These are phyloP conservation scores for Lentinula edodes DNA, from an alignment of 768 basidiomycete genomes.

Conservation along the genomic window DNA sequence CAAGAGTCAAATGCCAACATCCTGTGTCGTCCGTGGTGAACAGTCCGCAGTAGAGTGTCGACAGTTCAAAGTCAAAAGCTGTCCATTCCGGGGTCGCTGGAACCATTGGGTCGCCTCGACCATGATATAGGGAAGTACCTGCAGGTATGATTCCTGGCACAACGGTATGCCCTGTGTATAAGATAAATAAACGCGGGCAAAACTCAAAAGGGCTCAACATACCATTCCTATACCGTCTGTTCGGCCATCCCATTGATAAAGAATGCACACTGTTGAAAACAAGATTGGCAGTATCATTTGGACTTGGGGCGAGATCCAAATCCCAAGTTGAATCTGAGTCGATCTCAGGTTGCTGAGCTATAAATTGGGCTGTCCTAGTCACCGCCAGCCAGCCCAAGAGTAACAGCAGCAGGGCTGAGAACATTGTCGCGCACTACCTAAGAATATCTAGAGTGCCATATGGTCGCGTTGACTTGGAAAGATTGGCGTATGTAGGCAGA, in stretches of 20 bases:
- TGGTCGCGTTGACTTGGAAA: neutral
- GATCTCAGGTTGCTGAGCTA: neutral
- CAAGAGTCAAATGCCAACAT: slow-evolving; percentile 25
- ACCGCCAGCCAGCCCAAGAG: neutral
- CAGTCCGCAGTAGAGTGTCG: slow-evolving; percentile 19
- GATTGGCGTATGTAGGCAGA: neutral
- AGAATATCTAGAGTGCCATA: neutral
- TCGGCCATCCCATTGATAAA: neutral
- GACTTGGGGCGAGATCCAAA: neutral
- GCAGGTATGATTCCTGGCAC: slow-evolving; percentile 26
- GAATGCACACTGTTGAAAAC: slow-evolving; percentile 4
- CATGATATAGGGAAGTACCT: slow-evolving; percentile 33
- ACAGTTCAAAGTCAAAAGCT: slow-evolving; percentile 29
- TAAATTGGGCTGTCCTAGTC: neutral
- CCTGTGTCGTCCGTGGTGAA: slow-evolving; percentile 2
- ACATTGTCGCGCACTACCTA: neutral
- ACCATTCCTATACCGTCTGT: slow-evolving; percentile 1
- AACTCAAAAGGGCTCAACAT: neutral
- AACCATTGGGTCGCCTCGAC: slow-evolving; percentile 10
- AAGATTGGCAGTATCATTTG: neutral
- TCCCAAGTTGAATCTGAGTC: neutral
- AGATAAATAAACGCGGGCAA: neutral
- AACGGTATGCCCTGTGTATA: slow-evolving; percentile 20
- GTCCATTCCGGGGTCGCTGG: slow-evolving; percentile 27
- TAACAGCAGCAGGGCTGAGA: neutral